Evolutionary conservation across 495 filamentous ascomycete species (phyloP), one percentile per base, ranked within the genome.

Genomic region (Aspergillus affinis): DNA sequence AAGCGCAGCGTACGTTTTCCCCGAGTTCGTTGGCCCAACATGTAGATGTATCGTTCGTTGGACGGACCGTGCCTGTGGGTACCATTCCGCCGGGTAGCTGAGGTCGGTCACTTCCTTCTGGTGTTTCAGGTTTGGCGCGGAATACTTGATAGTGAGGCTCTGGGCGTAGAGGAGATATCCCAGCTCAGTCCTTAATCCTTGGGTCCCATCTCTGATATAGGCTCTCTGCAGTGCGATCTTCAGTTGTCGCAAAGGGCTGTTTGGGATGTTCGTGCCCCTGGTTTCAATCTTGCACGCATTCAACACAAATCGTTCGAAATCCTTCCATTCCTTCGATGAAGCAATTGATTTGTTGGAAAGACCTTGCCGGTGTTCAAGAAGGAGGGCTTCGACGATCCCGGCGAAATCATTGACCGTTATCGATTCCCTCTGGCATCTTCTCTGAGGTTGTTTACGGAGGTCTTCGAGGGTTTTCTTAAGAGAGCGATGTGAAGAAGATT

Each of bases 21-120:
- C 95, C 6, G 93, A 97, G 74, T 99, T 99, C 2, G 95, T 99
- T 0, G 95, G 95, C 2, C 95, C 95, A 49, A 99, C 92, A 69
- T 99, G 95, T 9, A 99, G 77, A 78, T 97, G 90, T 57, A 97
- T 82, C 2, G 84, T 93, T 41, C 95, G 82, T 68, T 93, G 88
- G 57, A 92, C 75, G 19, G 84, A 77, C 51, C 95, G 84, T 20
- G 95, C 90, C 6, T 78, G 82, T 2, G 92, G 92, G 69, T 88
- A 99, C 94, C 92, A 97, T 68, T 97, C 94, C 53, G 84, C 81
- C 0, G 95, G 95, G 69, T 85, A 91, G 32, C 91, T 84, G 49
- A 96, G 72, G 75, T 98, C 91, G 18, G 90, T 85, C 44, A 93
- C 72, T 17, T 80, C 79, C 62, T 77, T 72, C 72, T 94, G 90